Evolutionary conservation across 2,329 filamentous ascomycete genomes (phyloP).

Genomic region (Fusarium sp.): DNA sequence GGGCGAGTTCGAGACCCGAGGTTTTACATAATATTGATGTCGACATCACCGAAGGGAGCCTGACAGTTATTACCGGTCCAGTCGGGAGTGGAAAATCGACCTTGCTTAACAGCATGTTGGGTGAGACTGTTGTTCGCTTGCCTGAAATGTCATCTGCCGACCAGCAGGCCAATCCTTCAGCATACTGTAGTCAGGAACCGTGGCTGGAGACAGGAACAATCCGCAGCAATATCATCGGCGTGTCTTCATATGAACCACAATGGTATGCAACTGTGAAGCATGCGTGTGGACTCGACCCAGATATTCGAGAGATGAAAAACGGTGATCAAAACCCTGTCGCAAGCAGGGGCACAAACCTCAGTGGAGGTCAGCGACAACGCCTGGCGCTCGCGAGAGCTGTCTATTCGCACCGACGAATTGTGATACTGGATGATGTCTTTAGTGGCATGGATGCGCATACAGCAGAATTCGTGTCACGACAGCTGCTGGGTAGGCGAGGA

Average conservation of each 20-base stretch:
- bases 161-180: not conserved
- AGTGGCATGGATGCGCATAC: constrained; percentile 42
- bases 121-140: not conserved
- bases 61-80: not conserved
- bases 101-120: not conserved
- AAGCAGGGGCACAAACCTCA: constrained; percentile 44
- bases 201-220: constrained; percentile 1
- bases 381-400: not conserved
- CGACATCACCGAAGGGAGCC: too few species aligned
- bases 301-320: not conserved
- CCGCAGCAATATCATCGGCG: not conserved
- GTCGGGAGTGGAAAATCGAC: not conserved
- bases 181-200: constrained; percentile 7
- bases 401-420: constrained; percentile 22
- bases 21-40: too few species aligned
- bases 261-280: constrained; percentile 16
- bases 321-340: constrained; percentile 45
- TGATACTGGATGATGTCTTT: constrained; percentile 53
- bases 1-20: too few species aligned
- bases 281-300: constrained; percentile 15
- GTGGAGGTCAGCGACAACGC: constrained; percentile 1
- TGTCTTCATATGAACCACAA: constrained; percentile 6
- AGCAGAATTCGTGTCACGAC: constrained; percentile 20
- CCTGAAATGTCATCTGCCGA: too few species aligned
- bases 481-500: constrained; percentile 8